Conservation (phyloP, 305 asterid genomes). For the Rubia balearica region DNA sequence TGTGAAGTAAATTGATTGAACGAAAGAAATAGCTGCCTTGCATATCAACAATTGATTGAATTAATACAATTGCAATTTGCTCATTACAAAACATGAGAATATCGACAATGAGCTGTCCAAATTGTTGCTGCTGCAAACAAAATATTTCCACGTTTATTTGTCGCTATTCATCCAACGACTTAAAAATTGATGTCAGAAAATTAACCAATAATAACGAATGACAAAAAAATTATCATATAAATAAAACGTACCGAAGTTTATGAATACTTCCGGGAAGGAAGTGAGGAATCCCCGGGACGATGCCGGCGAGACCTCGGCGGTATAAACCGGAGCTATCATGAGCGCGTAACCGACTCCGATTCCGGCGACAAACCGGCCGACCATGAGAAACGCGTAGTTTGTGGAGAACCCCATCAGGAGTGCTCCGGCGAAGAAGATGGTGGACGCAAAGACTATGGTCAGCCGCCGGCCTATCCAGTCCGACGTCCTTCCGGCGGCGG, state of each 20-base stretch:
- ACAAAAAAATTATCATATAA: too few species aligned
- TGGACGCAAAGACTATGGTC: conserved; percentile 58
- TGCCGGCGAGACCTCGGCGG: conserved; percentile 76
- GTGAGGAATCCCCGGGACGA: conserved; percentile 65
- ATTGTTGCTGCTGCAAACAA: background rate
- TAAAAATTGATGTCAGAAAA: background rate
- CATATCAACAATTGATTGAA: background rate
- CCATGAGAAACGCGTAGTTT: conserved; percentile 65
- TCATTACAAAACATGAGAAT: background rate
- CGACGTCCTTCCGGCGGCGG: conserved; percentile 72
- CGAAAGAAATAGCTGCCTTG: background rate
- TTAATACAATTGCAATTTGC: background rate
- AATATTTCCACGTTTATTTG: background rate
- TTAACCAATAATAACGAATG: background rate
- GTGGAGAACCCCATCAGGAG: conserved; percentile 72
- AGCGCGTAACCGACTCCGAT: conserved; percentile 76
- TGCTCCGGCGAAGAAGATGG: conserved; percentile 62
- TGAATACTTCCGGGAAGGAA: conserved; percentile 70
- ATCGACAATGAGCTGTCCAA: background rate
- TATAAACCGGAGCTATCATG: conserved; percentile 76
- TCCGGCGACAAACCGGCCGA: conserved; percentile 70
- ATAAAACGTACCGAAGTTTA: conserved; percentile 29
- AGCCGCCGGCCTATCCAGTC: conserved; percentile 70
- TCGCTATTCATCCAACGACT: background rate
- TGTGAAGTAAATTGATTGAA: background rate